Evolutionary conservation across 2,329 filamentous ascomycete species (phyloP), one percentile per base, ranked within the genome.

Genomic region (Fusarium phyllophilum): DNA sequence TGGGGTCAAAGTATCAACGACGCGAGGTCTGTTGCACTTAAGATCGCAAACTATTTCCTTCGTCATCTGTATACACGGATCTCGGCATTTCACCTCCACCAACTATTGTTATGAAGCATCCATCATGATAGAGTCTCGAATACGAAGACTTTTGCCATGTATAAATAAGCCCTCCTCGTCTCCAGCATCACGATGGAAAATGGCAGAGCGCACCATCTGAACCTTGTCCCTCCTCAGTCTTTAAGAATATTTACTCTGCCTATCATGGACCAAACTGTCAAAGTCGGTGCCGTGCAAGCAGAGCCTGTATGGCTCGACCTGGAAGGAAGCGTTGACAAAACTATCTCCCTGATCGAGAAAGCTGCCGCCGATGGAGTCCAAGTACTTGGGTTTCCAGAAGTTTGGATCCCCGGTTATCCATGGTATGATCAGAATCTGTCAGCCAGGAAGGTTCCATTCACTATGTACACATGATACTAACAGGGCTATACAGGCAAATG

Each of bases 311-410:
- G 57, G 46, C 36, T 61, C 2, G 57, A 61, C 29, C 29, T 61
- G 0, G 57, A 61, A 9, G 46, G 57, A 6, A 61, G 46, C 1
- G 46, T 61, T 26, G 46, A 61, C 15, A 61, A 61, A 34, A 61
- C 57, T 8, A 61, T 61, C 36, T 20, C 36, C 9, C 22, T 61
- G 14, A 61, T 61, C 6, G 36, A 61, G 14, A 55, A 55, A 17
- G 46, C 57, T 20, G n/a, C 57, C 22, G 18, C 36, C 1, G 46
- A 55, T 8, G 57, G 57, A 42, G 36, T 61, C 13, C 46, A 55
- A 55, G 46, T 61, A 11, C 57, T 61, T 42, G 57, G 57, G 14
- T 61, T 55, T 18, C 57, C 57, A n/a, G 57, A 61, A 55, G 46
- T 61, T 31, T 61, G 57, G 57, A 61, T 61, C 17, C 46, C 57